Percentiles rank a stretch among this genome's conserved stretches.
Evolutionary conservation across 2,329 filamentous ascomycete genomes (phyloP).

Genomic region (Hypoxylon sp.): DNA sequence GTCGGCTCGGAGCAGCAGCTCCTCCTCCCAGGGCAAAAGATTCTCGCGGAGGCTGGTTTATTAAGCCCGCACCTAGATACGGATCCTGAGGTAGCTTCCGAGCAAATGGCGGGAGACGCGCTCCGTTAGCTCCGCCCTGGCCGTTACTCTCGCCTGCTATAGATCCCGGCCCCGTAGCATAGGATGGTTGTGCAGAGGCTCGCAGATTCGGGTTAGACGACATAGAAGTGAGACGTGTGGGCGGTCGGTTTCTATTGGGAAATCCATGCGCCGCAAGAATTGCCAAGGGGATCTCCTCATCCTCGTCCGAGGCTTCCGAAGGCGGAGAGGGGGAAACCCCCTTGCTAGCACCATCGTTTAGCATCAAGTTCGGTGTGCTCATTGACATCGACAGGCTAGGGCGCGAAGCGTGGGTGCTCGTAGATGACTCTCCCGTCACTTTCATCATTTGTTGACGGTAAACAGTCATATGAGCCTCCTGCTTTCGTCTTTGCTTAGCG

Average conservation of each 20-base stretch:
- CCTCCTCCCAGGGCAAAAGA: slow-evolving; percentile 77
- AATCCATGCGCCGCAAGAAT: slow-evolving; percentile 92
- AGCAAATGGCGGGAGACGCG: slow-evolving; percentile 82
- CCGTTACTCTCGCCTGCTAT: slow-evolving; percentile 62
- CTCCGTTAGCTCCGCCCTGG: slow-evolving; percentile 52
- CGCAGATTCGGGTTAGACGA: slow-evolving; percentile 80
- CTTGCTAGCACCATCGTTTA: slow-evolving; percentile 49
- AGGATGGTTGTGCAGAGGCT: slow-evolving; percentile 60
- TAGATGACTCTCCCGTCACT: slow-evolving; percentile 79
- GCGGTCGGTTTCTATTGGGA: slow-evolving; percentile 80
- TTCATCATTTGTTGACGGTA: slow-evolving; percentile 98
- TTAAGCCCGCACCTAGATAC: slow-evolving; percentile 82
- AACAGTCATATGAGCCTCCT: slow-evolving; percentile 89
- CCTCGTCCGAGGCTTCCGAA: slow-evolving; percentile 75
- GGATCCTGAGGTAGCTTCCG: slow-evolving; percentile 85
- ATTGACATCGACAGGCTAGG: slow-evolving; percentile 67
- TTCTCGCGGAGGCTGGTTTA: slow-evolving; percentile 78
- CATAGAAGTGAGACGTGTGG: slow-evolving; percentile 72
- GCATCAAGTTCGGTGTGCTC: slow-evolving; percentile 71
- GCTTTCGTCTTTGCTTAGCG: slow-evolving; percentile 82
- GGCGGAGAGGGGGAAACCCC: slow-evolving; percentile 53
- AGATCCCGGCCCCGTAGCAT: slow-evolving; percentile 67
- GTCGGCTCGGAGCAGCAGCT: slow-evolving; percentile 54
- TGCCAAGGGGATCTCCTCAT: slow-evolving; percentile 87
- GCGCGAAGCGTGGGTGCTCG: slow-evolving; percentile 61